Evolutionary conservation across 164 flowering plant genomes (phyloP).

Genomic region (Brasenia schreberi): DNA sequence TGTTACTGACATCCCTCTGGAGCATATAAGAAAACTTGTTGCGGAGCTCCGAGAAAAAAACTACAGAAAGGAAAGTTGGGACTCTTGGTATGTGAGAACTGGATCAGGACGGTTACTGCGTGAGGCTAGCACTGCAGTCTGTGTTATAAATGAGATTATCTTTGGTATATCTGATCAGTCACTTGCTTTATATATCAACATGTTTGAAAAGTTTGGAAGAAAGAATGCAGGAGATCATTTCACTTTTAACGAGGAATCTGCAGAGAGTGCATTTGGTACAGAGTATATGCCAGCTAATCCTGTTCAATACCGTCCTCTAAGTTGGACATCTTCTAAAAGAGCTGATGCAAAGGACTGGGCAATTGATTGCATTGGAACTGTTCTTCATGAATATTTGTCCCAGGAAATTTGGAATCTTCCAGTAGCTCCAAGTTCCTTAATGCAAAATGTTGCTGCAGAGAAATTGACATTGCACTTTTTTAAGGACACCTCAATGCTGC

Average conservation of each 20-base stretch:
- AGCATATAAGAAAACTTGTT: conserved; percentile 44
- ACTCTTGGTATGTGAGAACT: conserved; percentile 60
- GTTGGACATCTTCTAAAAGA: conserved; percentile 29
- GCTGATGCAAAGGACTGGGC: conserved; percentile 27
- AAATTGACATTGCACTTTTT: conserved; percentile 40
- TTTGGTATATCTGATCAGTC: conserved; percentile 76
- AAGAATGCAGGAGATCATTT: conserved; percentile 11
- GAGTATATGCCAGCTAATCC: conserved; percentile 2
- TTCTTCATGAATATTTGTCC: conserved; percentile 79
- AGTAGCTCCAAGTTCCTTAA: conserved; percentile 21
- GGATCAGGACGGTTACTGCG: conserved; percentile 74
- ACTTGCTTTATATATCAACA: conserved; percentile 17
- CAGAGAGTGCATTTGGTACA: conserved; percentile 6
- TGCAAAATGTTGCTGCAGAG: conserved; percentile 28
- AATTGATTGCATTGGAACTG: conserved; percentile 61
- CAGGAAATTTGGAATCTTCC: conserved; percentile 90
- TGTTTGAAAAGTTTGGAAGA: conserved; percentile 31
- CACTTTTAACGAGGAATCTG: conserved; percentile 6
- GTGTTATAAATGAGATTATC: conserved; percentile 78
- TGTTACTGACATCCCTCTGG: conserved; percentile 57
- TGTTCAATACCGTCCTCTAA: conserved; percentile 4
- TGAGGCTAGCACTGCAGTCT: conserved; percentile 76
- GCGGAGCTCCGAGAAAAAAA: conserved; percentile 56
- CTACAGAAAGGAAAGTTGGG: conserved; percentile 59
- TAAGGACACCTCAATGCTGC: conserved; percentile 55